Conservation (phyloP, 1,284 basidiomycete genomes). For the Sanghuangporus sanghuang region DNA sequence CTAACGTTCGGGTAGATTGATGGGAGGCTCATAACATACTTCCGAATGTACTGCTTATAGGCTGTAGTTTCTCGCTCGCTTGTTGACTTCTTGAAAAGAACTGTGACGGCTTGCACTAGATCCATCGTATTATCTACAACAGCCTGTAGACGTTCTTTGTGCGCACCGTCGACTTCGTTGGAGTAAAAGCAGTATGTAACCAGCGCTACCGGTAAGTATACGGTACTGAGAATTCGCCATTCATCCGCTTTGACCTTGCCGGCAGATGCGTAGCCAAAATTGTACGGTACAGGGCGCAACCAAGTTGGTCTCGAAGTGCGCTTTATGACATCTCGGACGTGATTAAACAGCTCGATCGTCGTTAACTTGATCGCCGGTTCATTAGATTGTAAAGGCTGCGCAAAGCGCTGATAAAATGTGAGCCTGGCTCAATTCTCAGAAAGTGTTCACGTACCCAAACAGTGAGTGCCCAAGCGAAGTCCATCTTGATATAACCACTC, state of each 20-base stretch:
- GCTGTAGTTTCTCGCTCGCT: neutral
- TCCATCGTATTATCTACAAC: neutral
- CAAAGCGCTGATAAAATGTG: neutral
- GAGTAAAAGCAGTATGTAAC: conserved; percentile 27
- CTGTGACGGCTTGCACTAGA: neutral
- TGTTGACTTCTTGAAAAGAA: neutral
- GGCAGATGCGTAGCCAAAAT: conserved; percentile 27
- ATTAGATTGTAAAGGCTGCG: neutral
- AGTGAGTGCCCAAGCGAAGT: neutral
- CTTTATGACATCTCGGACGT: conserved; percentile 17
- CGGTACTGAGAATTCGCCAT: conserved; percentile 28
- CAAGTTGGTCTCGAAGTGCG: conserved; percentile 28
- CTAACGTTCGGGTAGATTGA: neutral
- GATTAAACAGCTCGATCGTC: neutral
- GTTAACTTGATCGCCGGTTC: neutral
- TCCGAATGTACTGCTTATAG: neutral
- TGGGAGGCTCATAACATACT: neutral
- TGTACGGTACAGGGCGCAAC: conserved; percentile 28
- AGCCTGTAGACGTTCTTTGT: neutral
- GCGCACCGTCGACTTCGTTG: neutral
- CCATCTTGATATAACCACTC: too few species aligned
- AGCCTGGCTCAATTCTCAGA: neutral
- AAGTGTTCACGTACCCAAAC: neutral
- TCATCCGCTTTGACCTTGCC: conserved; percentile 34
- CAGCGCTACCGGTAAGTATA: conserved; percentile 30